Conservation (phyloP, 2,329 filamentous ascomycete species). For the Stachybotrys elegans region DNA sequence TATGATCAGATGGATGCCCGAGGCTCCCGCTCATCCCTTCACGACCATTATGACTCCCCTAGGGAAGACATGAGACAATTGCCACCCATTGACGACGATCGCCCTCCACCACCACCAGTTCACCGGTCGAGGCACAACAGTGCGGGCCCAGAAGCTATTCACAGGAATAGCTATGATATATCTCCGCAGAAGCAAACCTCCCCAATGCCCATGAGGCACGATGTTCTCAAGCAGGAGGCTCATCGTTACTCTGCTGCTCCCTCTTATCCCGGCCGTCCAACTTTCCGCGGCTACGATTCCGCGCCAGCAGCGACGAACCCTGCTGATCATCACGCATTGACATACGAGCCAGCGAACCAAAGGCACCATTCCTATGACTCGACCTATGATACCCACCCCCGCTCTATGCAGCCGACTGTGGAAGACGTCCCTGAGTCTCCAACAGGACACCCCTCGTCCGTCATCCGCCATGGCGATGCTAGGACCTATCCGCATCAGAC, state of each 20-base stretch:
- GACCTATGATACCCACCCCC: conserved; percentile 38
- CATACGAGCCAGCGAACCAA: conserved; percentile 31
- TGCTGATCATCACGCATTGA: conserved; percentile 17
- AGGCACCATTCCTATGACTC: conserved; percentile 49
- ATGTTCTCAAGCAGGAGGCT: conserved; percentile 52
- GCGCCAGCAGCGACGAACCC: conserved; percentile 32
- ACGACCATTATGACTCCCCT: conserved; percentile 25
- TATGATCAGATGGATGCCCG: conserved; percentile 34
- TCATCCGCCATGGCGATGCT: conserved; percentile 16
- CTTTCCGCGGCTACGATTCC: conserved; percentile 47
- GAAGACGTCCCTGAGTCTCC: conserved; percentile 54
- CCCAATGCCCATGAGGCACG: conserved; percentile 52
- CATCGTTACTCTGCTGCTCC: conserved; percentile 45
- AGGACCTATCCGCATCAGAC: conserved; percentile 8
- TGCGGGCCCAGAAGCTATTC: conserved; percentile 35
- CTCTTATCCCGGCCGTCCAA: conserved; percentile 49
- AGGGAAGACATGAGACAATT: conserved; percentile 27
- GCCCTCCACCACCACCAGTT: conserved; percentile 52
- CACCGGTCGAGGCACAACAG: conserved; percentile 45
- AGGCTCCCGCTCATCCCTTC: conserved; percentile 26
- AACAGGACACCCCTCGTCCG: conserved; percentile 17
- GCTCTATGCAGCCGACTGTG: conserved; percentile 56
- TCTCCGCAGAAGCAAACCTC: conserved; percentile 36
- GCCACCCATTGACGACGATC: conserved; percentile 34
- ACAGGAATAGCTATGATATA: conserved; percentile 35